Evolutionary conservation across 805 yeast genomes (phyloP).

Genomic region (Groenewaldozyma tartarivorans): DNA sequence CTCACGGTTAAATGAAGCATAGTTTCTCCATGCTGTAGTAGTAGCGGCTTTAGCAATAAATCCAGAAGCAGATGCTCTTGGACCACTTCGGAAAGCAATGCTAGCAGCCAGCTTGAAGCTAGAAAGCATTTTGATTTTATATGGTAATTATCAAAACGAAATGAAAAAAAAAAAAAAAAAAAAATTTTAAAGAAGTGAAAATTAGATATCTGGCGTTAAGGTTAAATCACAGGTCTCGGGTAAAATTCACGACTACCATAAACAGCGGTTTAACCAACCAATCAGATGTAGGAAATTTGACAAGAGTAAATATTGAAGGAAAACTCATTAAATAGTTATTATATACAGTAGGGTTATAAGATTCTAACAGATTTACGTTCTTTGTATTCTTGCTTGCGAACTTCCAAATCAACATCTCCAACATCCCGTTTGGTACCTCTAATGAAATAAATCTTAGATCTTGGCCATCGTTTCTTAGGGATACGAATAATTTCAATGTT

Average conservation of each 20-base stretch:
- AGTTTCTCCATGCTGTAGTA: slow-evolving; percentile 10
- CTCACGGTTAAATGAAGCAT: slow-evolving; percentile 73
- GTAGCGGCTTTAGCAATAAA: slow-evolving; percentile 7
- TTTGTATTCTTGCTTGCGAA: slow-evolving; percentile 23
- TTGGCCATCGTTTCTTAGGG: slow-evolving; percentile 59
- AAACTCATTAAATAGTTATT: too few relatives aligned
- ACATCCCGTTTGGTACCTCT: slow-evolving; percentile 43
- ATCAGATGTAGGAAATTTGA: too few relatives aligned
- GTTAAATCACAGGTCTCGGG: too few relatives aligned
- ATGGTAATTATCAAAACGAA: background rate
- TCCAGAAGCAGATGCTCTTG: too few relatives aligned
- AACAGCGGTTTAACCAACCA: too few relatives aligned
- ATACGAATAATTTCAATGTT: slow-evolving; percentile 70
- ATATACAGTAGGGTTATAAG: too few relatives aligned
- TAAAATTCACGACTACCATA: too few relatives aligned
- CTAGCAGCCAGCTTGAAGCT: too few relatives aligned
- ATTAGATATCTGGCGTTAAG: too few relatives aligned
- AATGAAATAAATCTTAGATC: slow-evolving; percentile 85
- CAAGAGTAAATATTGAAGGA: too few relatives aligned
- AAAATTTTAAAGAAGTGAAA: background rate
- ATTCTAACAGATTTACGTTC: background rate
- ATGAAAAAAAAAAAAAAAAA: background rate
- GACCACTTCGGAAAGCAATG: too few relatives aligned
- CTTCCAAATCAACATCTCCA: slow-evolving; percentile 28
- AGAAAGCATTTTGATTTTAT: too few relatives aligned